Conservation (phyloP, 306 rosid genomes). For the Lathyrus oleraceus region DNA sequence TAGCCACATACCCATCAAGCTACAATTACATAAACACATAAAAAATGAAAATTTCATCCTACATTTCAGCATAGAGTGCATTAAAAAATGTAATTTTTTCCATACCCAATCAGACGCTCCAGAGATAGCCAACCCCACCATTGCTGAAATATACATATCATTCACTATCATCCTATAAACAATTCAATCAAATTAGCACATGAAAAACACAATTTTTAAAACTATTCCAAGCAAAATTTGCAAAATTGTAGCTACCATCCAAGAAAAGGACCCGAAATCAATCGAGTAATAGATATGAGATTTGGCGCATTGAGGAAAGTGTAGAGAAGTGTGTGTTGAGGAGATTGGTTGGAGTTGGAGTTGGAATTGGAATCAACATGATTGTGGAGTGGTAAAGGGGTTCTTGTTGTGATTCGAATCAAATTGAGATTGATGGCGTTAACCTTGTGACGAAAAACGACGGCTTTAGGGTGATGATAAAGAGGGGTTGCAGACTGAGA, state of each 20-base stretch:
- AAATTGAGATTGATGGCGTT: conserved; percentile 51
- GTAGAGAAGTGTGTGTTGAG: conserved; percentile 31
- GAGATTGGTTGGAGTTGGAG: background rate
- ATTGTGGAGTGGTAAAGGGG: conserved; percentile 44
- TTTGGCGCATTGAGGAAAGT: conserved; percentile 76
- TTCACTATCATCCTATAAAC: conserved; percentile 78
- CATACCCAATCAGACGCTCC: conserved; percentile 91
- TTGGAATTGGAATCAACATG: conserved; percentile 35
- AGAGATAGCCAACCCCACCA: conserved; percentile 78
- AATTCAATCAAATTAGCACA: conserved; percentile 16
- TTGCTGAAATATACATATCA: conserved; percentile 71
- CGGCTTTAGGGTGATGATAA: conserved; percentile 51
- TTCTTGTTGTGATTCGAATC: conserved; percentile 39
- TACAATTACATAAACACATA: conserved; percentile 29
- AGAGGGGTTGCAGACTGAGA: conserved; percentile 92
- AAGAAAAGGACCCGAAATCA: conserved; percentile 82
- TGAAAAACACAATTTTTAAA: background rate
- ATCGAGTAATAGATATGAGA: conserved; percentile 63
- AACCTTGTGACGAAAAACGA: conserved; percentile 59
- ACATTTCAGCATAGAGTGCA: background rate
- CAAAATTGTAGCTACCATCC: conserved; percentile 60
- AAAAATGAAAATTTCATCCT: background rate
- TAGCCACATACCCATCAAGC: conserved; percentile 87
- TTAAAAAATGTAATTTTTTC: background rate
- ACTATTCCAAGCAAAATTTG: background rate